Percentiles rank a stretch among this genome's conserved stretches.
Evolutionary conservation across 371 early-diverging fungal species (phyloP).

Genomic region (Synchytrium microbalum): DNA sequence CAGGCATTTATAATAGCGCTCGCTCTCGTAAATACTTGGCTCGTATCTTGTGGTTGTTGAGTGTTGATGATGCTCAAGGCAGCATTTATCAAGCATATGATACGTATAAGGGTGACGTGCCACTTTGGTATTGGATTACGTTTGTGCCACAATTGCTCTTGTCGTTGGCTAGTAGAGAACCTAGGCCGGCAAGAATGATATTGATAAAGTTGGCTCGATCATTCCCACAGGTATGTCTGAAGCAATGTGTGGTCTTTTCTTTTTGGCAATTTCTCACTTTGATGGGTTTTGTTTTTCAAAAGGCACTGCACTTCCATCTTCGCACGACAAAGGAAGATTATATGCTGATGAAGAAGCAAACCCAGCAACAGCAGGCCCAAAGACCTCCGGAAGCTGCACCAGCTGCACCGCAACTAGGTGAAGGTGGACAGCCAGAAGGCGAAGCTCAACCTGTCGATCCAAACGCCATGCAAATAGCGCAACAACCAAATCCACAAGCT

Average conservation of each 20-base stretch:
- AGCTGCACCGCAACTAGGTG: slow-evolving; percentile 6
- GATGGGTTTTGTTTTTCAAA: background rate
- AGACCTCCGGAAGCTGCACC: slow-evolving; percentile 9
- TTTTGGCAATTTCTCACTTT: background rate
- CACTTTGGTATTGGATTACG: slow-evolving; percentile 96
- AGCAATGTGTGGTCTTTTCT: background rate
- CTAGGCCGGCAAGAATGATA: slow-evolving; percentile 69
- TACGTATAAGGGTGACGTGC: slow-evolving; percentile 79
- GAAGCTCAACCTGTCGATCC: slow-evolving; percentile 16
- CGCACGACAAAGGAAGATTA: slow-evolving; percentile 88
- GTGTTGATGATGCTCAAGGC: slow-evolving; percentile 75
- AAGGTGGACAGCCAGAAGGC: slow-evolving; percentile 11
- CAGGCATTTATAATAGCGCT: slow-evolving; percentile 76
- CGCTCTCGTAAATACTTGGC: slow-evolving; percentile 85
- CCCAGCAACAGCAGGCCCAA: slow-evolving; percentile 15
- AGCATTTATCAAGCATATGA: slow-evolving; percentile 76
- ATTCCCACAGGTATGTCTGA: slow-evolving; percentile 76
- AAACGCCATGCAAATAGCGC: slow-evolving; percentile 5
- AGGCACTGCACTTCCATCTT: slow-evolving; percentile 88
- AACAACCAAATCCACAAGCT: slow-evolving; percentile 24
- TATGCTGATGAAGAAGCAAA: slow-evolving; percentile 50
- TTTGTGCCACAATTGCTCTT: slow-evolving; percentile 93
- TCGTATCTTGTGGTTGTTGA: slow-evolving; percentile 88
- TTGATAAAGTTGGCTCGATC: slow-evolving; percentile 87
- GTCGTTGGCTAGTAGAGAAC: slow-evolving; percentile 68